Base-by-base conservation (phyloP, 1,284 basidiomycete genomes). In the Irpex sp. region DNA sequence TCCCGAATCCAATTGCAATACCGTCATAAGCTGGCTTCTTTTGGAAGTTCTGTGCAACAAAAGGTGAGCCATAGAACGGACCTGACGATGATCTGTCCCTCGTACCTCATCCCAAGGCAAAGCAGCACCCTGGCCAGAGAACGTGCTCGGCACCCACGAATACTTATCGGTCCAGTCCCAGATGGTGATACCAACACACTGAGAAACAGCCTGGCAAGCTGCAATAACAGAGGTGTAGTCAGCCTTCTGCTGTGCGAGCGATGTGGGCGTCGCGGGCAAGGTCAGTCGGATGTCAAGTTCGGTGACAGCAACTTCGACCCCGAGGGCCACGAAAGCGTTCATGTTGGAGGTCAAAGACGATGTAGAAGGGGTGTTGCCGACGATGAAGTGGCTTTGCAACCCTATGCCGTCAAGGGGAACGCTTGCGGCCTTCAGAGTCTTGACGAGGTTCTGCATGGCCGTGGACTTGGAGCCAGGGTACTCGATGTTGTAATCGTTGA, bases 231-330 rank as follows among this genome's bases (percentile, higher is more conserved):
- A 79, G 68, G 77, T 68, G 68, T 81, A 84, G 66, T 84, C 81
- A 26, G 69, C 70, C 70, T 78, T 76, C 72, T 86, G 84, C 66
- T 83, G 81, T 47, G 71, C 75, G 11, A 83, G 73, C 59, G 80
- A 69, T 2, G 78, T 79, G 1, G 72, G 68, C 0, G 83, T 84
- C n/a, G 74, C 76, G n/a, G 83, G 83, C 33, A 83, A 75, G 26
- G 76, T 75, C 75, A 85, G 83, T 19, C 82, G 77, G 59, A 81
- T 79, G 67, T 85, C 84, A 26, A 86, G 75, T 70, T 85, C 84
- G 0, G 83, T 85, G 67, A 84, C 77, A 11, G 83, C 83, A 37
- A 85, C 77, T 62, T 85, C 83, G 61, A 85, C 74, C 35, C 84
- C 82, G 33, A 84, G 77, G 26, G 75, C 77, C 9, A 78, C 75